Evolutionary conservation across 2,329 filamentous ascomycete species (phyloP).

Genomic region (Botrytis fabae): DNA sequence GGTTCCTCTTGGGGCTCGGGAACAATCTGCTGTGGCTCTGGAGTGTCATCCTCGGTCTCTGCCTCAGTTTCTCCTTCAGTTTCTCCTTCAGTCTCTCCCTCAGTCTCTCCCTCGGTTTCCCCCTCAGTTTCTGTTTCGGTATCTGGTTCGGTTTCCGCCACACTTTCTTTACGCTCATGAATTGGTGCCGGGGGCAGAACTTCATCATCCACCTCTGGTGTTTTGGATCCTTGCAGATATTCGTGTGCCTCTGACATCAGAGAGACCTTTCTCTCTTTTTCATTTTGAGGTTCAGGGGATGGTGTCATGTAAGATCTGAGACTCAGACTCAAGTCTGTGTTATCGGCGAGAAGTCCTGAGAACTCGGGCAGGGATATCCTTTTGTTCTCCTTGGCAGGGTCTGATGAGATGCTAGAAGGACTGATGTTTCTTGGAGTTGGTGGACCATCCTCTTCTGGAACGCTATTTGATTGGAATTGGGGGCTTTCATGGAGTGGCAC

Average conservation of each 20-base stretch:
- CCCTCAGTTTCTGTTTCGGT: background rate
- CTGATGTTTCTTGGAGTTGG: slow-evolving; percentile 53
- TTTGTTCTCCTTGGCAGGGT: slow-evolving; percentile 32
- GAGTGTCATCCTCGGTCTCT: slow-evolving; percentile 8
- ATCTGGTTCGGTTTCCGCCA: background rate
- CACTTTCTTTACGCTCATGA: background rate
- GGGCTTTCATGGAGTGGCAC: slow-evolving; percentile 30
- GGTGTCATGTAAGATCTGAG: slow-evolving; percentile 56
- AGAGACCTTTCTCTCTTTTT: slow-evolving; percentile 29
- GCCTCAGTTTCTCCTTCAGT: background rate
- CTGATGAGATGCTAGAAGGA: slow-evolving; percentile 35
- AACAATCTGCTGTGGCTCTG: background rate
- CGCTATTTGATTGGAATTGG: slow-evolving; percentile 32
- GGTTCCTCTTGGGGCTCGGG: slow-evolving; percentile 22
- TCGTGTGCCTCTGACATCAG: slow-evolving; percentile 35
- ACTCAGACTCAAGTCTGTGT: slow-evolving; percentile 54
- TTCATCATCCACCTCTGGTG: slow-evolving; percentile 13
- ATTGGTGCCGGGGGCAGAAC: background rate
- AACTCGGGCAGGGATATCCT: slow-evolving; percentile 48
- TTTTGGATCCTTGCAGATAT: slow-evolving; percentile 12
- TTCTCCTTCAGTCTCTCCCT: background rate
- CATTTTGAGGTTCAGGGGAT: slow-evolving; percentile 40
- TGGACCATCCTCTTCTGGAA: slow-evolving; percentile 50
- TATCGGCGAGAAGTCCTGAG: slow-evolving; percentile 48
- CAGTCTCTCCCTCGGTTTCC: background rate